Conservation (phyloP, 2,329 filamentous ascomycete species). For the Diaporthe eres region DNA sequence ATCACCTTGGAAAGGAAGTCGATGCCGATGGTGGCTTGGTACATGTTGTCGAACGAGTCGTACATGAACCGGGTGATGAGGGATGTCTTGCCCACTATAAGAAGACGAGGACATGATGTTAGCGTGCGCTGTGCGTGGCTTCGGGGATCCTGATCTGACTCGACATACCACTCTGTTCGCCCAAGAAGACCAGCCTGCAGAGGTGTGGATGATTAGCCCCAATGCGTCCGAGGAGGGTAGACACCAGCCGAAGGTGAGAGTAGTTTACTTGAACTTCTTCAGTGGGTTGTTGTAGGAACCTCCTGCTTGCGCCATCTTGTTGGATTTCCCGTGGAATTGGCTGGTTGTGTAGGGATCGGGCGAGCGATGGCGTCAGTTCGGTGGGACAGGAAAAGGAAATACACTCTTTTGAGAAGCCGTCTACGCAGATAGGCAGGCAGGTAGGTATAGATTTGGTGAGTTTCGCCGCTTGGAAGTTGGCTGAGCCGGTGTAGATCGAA, state of each 20-base stretch:
- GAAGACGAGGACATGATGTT: neutral
- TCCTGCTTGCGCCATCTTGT: constrained; percentile 83
- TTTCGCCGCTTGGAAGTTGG: constrained; percentile 10
- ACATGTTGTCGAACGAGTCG: constrained; percentile 99
- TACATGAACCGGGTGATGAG: constrained; percentile 99
- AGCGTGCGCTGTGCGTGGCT: neutral
- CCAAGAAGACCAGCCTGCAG: constrained; percentile 91
- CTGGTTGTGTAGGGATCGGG: constrained; percentile 1
- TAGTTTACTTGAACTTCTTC: constrained; percentile 97
- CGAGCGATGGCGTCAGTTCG: constrained; percentile 24
- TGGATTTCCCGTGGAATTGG: constrained; percentile 45
- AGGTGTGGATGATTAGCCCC: constrained; percentile 37
- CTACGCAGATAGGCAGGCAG: neutral
- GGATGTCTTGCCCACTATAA: constrained; percentile 96
- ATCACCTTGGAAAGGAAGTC: constrained; percentile 96
- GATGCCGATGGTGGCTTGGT: constrained; percentile 99
- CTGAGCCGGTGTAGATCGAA: neutral
- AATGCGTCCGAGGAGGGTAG: neutral
- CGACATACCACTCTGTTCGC: constrained; percentile 94
- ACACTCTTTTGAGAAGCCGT: constrained; percentile 1
- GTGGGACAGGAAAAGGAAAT: neutral
- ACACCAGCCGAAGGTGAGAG: constrained; percentile 39
- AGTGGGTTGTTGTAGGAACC: constrained; percentile 98
- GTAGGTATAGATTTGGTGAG: neutral
- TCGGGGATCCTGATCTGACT: constrained; percentile 15